Base-by-base conservation (phyloP, 441 rosid species). In the Iberis amara region DNA sequence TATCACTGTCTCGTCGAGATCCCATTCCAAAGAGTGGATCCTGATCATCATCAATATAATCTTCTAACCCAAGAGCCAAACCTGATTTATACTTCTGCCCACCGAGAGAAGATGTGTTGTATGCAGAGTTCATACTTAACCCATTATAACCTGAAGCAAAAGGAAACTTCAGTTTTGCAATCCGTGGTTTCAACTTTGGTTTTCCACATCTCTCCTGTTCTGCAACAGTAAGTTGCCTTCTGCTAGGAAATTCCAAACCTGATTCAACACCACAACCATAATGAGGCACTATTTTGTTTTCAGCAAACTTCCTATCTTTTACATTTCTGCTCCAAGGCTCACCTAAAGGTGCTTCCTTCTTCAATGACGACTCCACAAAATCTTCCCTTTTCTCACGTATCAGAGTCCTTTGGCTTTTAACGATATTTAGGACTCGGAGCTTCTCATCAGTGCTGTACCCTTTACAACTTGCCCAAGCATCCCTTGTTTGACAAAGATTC, bases 391-490 rank as follows among this genome's bases (percentile, higher is more conserved):
- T 80, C 75, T 82, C 99, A 35, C 73, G 49, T 85, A 83, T 75
- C 76, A 85, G 78, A 72, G 79, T 85, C 79, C 79, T 86, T 42
- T 85, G 91, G 70, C 85, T 83, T 77, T 79, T 89, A 69, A 79
- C 66, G 10, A 89, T 83, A 72, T 94, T 85, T 71, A 89, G 66
- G 42, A 89, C 86, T 42, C 90, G 81, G 49, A 94, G 94, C 79
- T 84, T 88, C 79, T 94, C 99, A 39, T 83, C 79, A 5, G 86
- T 82, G 55, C 95, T 74, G 59, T 86, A 89, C 14, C 87, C 97
- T 70, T 78, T 80, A 68, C 89, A 85, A 55, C 71, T 82, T 38
- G 61, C 61, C 99, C 96, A 94, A 41, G 87, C 79, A 76, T 89
- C 96, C 79, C 99, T 83, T 5, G 71, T 79, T 74, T 83, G 95